Evolutionary conservation across 2,329 filamentous ascomycete genomes (phyloP).

Genomic region (Stylonectria norvegica): DNA sequence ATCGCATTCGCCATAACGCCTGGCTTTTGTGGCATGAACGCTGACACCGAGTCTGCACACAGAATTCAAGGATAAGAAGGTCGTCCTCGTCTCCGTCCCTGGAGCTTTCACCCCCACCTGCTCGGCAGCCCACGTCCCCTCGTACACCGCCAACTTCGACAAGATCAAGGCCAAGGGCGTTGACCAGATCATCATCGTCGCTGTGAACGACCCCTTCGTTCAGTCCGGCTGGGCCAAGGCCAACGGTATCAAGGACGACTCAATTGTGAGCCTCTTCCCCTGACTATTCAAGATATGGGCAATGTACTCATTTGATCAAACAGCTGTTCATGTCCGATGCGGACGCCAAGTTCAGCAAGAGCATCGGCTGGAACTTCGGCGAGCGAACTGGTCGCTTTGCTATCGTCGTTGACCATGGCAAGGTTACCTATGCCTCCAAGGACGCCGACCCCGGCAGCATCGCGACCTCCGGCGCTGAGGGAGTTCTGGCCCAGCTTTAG

Average conservation of each 20-base stretch:
- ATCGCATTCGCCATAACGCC: conserved; percentile 4
- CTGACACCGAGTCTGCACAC: conserved; percentile 5
- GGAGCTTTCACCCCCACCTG: conserved; percentile 86
- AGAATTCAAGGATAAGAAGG: conserved; percentile 57
- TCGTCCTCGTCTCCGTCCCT: conserved; percentile 54
- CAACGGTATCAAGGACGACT: conserved; percentile 70
- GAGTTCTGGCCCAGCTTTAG: conserved; percentile 53
- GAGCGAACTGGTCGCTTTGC: conserved; percentile 77
- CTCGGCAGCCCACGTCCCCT: conserved; percentile 75
- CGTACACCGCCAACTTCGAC: conserved; percentile 69
- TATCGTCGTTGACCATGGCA: conserved; percentile 78
- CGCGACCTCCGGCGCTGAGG: conserved; percentile 50
- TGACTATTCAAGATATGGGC: conserved; percentile 2
- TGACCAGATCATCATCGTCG: conserved; percentile 76
- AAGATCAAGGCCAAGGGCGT: conserved; percentile 77
- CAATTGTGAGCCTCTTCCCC: conserved; percentile 42
- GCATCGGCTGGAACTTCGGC: conserved; percentile 71
- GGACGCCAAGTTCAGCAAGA: conserved; percentile 68
- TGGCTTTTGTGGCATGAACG: too few relatives aligned
- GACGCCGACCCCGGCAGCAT: conserved; percentile 53
- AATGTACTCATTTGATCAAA: conserved; percentile 8
- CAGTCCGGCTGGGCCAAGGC: conserved; percentile 91
- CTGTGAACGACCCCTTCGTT: conserved; percentile 81
- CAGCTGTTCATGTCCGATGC: conserved; percentile 73
- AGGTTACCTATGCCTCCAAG: conserved; percentile 75